These are phyloP conservation scores for Tetracladium maxilliforme DNA, from an alignment of 2,329 filamentous ascomycete genomes.

Conservation along the genomic window DNA sequence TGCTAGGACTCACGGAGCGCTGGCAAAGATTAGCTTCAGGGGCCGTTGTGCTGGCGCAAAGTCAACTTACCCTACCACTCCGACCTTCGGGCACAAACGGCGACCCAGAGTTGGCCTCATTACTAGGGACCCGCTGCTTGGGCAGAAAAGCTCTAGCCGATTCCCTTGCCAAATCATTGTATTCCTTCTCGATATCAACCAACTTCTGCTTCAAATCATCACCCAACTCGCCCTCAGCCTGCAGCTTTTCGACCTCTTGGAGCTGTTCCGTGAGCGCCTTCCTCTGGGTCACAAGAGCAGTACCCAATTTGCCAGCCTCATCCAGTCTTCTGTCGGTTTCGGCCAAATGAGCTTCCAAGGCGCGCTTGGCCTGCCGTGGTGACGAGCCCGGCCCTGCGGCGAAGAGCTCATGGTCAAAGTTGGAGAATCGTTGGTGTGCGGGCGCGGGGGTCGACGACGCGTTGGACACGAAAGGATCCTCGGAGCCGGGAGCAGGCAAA, in stretches of 20 bases:
- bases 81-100: slow-evolving; percentile 28
- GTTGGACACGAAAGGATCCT: slow-evolving; percentile 2
- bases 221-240: slow-evolving; percentile 63
- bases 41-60: no score
- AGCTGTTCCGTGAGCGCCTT: slow-evolving; percentile 70
- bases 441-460: not conserved
- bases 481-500: not conserved
- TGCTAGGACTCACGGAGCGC: slow-evolving; percentile 58
- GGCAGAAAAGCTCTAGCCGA: slow-evolving; percentile 78
- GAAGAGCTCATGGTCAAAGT: slow-evolving; percentile 70
- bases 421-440: slow-evolving; percentile 56
- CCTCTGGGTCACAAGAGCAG: slow-evolving; percentile 74
- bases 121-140: slow-evolving; percentile 67
- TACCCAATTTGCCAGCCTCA: slow-evolving; percentile 81
- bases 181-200: slow-evolving; percentile 81
- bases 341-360: slow-evolving; percentile 77
- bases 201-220: slow-evolving; percentile 74
- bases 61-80: no score
- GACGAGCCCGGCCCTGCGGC: slow-evolving; percentile 61
- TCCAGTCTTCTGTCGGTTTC: slow-evolving; percentile 87
- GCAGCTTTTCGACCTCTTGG: slow-evolving; percentile 67
- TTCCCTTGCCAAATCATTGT: slow-evolving; percentile 84
- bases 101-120: slow-evolving; percentile 32
- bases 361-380: slow-evolving; percentile 74
- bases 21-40: no score